A percentile compares a stretch with the other conserved stretches of the same genome.
Evolutionary conservation across 176 grass and related monocot species (phyloP).

Genomic region (Triticum dicoccoides): DNA sequence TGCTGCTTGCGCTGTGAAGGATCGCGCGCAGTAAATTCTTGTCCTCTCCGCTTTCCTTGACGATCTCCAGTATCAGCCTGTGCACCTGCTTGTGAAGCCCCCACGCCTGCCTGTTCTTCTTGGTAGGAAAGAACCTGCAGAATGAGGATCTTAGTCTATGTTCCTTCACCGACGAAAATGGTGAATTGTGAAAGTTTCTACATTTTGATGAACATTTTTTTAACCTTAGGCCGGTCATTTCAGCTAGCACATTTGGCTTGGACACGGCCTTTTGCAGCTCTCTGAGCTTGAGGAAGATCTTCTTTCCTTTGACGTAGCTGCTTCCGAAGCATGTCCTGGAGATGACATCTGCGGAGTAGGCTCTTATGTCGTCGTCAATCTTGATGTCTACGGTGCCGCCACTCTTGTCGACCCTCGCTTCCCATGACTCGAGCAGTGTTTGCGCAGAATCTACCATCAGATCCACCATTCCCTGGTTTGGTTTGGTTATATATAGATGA

Average conservation of each 20-base stretch:
- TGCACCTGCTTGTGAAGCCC: conserved; percentile 78
- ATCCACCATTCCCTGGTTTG: conserved; percentile 79
- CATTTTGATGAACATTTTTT: neutral
- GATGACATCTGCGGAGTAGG: conserved; percentile 91
- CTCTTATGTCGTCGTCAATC: conserved; percentile 84
- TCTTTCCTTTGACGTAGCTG: conserved; percentile 83
- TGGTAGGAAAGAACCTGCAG: conserved; percentile 60
- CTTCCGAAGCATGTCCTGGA: conserved; percentile 93
- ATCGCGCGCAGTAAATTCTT: conserved; percentile 70
- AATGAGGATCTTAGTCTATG: neutral
- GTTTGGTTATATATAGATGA: neutral
- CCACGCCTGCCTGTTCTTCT: conserved; percentile 61
- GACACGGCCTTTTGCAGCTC: conserved; percentile 80
- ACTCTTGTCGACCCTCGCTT: conserved; percentile 48
- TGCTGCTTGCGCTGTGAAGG: conserved; percentile 59
- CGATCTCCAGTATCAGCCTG: conserved; percentile 65
- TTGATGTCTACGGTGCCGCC: conserved; percentile 62
- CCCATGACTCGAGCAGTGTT: conserved; percentile 63
- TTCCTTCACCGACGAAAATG: no score
- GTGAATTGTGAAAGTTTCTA: neutral
- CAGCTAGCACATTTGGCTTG: conserved; percentile 76
- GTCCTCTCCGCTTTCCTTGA: conserved; percentile 60
- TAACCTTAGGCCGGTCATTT: conserved; percentile 85
- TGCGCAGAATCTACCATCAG: conserved; percentile 90
- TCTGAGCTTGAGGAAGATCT: conserved; percentile 84